Percentiles rank a stretch among this genome's conserved stretches.
Conservation (phyloP, 441 rosid species). For the Erodium trifolium region DNA sequence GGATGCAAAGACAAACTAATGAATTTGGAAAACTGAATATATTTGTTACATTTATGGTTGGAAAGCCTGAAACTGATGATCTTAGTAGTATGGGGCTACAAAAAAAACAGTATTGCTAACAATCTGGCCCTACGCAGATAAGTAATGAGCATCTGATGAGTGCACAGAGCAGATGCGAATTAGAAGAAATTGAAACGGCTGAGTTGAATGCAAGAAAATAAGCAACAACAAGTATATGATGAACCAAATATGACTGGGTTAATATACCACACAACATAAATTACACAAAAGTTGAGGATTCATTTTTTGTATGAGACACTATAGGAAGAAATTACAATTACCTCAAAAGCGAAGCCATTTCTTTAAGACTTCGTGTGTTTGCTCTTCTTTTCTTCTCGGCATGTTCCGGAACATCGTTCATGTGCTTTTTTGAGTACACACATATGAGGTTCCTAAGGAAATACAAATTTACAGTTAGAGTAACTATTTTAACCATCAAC, state of each 20-base stretch:
- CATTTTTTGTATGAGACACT: background rate
- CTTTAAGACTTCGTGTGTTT: slow-evolving; percentile 87
- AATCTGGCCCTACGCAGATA: background rate
- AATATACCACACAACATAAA: slow-evolving; percentile 1
- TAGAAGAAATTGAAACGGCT: background rate
- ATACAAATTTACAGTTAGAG: slow-evolving; percentile 15
- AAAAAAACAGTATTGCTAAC: slow-evolving; percentile 1
- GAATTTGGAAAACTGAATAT: background rate
- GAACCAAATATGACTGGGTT: background rate
- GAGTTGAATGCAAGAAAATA: background rate
- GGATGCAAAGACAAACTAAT: background rate
- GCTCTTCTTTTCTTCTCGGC: slow-evolving; percentile 79
- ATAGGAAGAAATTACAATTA: slow-evolving; percentile 17
- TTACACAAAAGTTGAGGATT: background rate
- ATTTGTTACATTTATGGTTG: background rate
- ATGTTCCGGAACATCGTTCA: slow-evolving; percentile 85
- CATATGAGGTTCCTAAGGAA: slow-evolving; percentile 81
- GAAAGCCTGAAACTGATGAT: background rate
- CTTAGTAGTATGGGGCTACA: background rate
- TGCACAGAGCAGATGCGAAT: background rate
- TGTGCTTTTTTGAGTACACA: slow-evolving; percentile 91
- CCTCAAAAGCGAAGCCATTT: slow-evolving; percentile 90
- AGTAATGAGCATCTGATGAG: background rate
- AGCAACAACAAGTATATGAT: background rate
- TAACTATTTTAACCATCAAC: slow-evolving; percentile 18